Conservation (phyloP, 164 flowering plant genomes). For the Nelumbo lutea region DNA sequence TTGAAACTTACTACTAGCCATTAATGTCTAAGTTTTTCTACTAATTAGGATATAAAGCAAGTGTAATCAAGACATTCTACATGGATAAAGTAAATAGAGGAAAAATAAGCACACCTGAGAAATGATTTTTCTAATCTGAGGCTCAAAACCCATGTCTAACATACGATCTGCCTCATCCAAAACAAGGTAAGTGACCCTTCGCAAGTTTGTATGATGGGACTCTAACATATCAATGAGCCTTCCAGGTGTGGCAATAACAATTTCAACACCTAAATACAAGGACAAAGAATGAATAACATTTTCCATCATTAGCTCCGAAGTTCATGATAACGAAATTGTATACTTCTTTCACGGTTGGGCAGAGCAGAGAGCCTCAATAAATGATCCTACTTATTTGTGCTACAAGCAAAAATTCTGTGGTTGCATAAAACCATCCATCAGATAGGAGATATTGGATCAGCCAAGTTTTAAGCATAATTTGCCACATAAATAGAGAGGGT, state of each 20-base stretch:
- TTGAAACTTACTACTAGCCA: neutral
- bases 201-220: conserved; percentile 83
- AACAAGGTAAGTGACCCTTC: conserved; percentile 96
- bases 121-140: conserved; percentile 13
- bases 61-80: neutral
- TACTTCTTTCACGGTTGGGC: too few species aligned
- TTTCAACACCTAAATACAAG: conserved; percentile 74
- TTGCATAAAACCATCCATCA: too few species aligned
- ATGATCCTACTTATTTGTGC: too few species aligned
- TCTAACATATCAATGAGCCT: conserved; percentile 99
- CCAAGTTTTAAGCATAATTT: too few species aligned
- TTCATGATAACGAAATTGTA: conserved; percentile 8
- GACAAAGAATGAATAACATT: conserved; percentile 11
- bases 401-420: too few species aligned
- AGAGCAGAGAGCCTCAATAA: too few species aligned
- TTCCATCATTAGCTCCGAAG: conserved; percentile 15
- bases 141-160: conserved; percentile 32
- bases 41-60: neutral
- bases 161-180: conserved; percentile 98
- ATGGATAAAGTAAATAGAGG: neutral
- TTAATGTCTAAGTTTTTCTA: neutral
- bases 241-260: conserved; percentile 98
- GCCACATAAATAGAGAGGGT: too few species aligned
- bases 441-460: too few species aligned
- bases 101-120: conserved; percentile 25